Percentiles rank a stretch among this genome's conserved stretches.
Conservation (phyloP, 345 rosid genomes). For the Populus alba region DNA sequence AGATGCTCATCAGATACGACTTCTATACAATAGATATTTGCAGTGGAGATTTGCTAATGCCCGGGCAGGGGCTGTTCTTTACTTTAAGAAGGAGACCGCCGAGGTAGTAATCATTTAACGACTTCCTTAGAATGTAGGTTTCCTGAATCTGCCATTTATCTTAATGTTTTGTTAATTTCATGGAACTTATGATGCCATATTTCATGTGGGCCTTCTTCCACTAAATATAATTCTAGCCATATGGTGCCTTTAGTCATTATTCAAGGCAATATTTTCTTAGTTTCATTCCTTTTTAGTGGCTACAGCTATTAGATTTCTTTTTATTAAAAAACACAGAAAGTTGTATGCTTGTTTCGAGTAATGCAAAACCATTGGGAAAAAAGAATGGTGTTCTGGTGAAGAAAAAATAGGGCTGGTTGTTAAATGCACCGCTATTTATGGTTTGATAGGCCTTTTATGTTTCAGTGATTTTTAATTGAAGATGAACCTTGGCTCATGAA, state of each 20-base stretch:
- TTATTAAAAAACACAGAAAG: neutral
- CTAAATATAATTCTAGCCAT: neutral
- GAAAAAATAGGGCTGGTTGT: neutral
- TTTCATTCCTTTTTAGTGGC: neutral
- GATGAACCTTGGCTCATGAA: neutral
- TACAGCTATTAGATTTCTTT: neutral
- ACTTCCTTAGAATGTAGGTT: neutral
- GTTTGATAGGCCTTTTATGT: neutral
- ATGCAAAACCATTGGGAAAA: neutral
- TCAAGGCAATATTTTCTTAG: neutral
- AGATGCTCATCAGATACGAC: constrained; percentile 86
- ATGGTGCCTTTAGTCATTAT: neutral
- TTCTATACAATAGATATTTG: constrained; percentile 73
- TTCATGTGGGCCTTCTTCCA: neutral
- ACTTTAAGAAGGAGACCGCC: constrained; percentile 58
- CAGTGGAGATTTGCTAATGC: constrained; percentile 96
- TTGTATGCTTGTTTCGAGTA: neutral
- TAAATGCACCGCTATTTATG: neutral
- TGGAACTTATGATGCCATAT: constrained; percentile 1
- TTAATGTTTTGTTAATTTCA: neutral
- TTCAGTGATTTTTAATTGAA: neutral
- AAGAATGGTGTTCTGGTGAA: neutral
- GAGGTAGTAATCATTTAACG: constrained; percentile 51
- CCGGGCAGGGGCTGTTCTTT: constrained; percentile 62
- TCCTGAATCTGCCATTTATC: neutral